Conservation (phyloP, 352 stramenopile species). For the Thalassiosira oceanica region DNA sequence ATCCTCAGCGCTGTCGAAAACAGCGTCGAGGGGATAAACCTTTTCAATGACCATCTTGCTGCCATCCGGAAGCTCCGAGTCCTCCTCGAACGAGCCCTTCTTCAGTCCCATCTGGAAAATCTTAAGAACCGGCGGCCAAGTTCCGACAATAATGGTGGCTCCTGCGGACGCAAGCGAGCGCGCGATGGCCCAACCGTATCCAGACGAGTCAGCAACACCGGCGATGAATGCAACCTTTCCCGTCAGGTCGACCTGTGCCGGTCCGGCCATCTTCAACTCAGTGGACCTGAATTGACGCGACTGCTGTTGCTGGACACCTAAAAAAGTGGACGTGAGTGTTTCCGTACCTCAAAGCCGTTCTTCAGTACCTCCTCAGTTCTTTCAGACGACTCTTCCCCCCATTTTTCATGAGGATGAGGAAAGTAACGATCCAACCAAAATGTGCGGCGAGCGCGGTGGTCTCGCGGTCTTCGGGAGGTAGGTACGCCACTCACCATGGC, state of each 20-base stretch:
- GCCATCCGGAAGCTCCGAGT: constrained; percentile 79
- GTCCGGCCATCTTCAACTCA: constrained; percentile 55
- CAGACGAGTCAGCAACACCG: constrained; percentile 84
- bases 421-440: neutral
- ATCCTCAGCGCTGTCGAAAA: constrained; percentile 84
- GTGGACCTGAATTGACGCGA: constrained; percentile 39
- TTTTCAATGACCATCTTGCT: constrained; percentile 86
- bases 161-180: constrained; percentile 83
- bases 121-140: constrained; percentile 85
- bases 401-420: neutral
- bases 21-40: constrained; percentile 86
- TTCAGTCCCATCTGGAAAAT: constrained; percentile 84
- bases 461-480: neutral
- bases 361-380: neutral
- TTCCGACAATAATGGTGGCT: constrained; percentile 85
- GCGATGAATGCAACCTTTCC: constrained; percentile 85
- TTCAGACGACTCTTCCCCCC: neutral
- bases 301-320: constrained; percentile 30
- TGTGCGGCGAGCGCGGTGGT: neutral
- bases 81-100: constrained; percentile 83
- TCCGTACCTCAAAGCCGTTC: constrained; percentile 32
- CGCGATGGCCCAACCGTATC: constrained; percentile 87
- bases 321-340: constrained; percentile 25
- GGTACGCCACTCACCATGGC: constrained; percentile 49
- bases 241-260: constrained; percentile 70